These are phyloP conservation scores for Primulina tabacum DNA, from an alignment of 257 asterid species.

Conservation along the genomic window DNA sequence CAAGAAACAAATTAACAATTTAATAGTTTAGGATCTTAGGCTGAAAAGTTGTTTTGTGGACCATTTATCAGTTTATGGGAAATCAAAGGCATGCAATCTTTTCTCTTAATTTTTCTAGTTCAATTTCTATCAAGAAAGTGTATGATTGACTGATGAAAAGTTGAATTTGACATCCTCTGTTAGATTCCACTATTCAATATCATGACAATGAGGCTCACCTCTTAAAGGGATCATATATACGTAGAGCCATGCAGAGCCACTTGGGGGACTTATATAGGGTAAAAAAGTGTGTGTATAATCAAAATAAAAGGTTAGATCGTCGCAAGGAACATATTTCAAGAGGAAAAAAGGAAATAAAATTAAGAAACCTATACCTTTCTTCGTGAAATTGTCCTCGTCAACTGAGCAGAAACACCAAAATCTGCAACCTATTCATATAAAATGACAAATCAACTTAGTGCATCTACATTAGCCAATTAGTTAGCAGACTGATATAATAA, in stretches of 20 bases:
- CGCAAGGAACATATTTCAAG: slow-evolving; percentile 16
- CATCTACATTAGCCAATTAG: slow-evolving; percentile 3
- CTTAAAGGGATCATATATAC: slow-evolving; percentile 12
- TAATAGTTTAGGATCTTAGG: neutral
- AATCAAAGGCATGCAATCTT: neutral
- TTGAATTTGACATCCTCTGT: neutral
- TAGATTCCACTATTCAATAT: neutral
- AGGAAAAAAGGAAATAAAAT: slow-evolving; percentile 8
- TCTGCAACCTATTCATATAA: slow-evolving; percentile 73
- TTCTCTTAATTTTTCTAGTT: too few species aligned
- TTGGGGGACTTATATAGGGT: slow-evolving; percentile 1
- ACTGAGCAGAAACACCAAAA: slow-evolving; percentile 99
- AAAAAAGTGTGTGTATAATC: slow-evolving; percentile 6
- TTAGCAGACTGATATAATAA: neutral
- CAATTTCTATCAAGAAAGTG: neutral
- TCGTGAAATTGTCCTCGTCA: slow-evolving; percentile 91
- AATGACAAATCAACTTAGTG: slow-evolving; percentile 7
- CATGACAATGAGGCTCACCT: slow-evolving; percentile 5
- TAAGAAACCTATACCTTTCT: slow-evolving; percentile 63
- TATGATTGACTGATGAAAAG: neutral
- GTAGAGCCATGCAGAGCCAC: slow-evolving; percentile 10
- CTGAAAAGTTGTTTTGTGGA: neutral
- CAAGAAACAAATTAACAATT: neutral
- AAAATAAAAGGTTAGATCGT: neutral
- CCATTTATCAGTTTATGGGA: neutral